Conservation (phyloP, 805 yeast species). For the Cyberlindnera japonica region DNA sequence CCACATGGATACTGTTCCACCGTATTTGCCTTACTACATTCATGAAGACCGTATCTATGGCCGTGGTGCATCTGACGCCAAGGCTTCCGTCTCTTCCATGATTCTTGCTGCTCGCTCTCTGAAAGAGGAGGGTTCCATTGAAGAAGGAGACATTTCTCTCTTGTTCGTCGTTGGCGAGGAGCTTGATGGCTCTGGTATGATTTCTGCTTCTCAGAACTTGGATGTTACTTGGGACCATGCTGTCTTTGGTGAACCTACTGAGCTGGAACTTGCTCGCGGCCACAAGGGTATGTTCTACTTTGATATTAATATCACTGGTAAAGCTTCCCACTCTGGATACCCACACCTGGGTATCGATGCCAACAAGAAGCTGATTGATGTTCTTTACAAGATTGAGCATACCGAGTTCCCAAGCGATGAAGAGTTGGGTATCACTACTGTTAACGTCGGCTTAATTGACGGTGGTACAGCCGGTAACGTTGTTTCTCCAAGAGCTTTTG, state of each 20-base stretch:
- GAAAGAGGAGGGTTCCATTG: constrained; percentile 32
- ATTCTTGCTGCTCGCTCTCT: constrained; percentile 51
- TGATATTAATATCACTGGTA: constrained; percentile 45
- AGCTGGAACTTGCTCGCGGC: constrained; percentile 61
- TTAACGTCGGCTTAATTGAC: constrained; percentile 53
- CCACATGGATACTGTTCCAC: constrained; percentile 74
- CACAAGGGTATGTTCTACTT: constrained; percentile 58
- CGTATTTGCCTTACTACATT: constrained; percentile 48
- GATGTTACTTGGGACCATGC: constrained; percentile 53
- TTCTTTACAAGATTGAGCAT: constrained; percentile 42
- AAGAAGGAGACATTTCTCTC: constrained; percentile 54
- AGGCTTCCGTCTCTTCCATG: constrained; percentile 64
- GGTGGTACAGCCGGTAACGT: constrained; percentile 71
- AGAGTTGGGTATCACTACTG: constrained; percentile 55
- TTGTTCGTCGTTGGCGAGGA: constrained; percentile 73
- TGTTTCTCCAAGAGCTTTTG: constrained; percentile 54
- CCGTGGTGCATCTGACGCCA: constrained; percentile 70
- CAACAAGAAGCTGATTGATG: constrained; percentile 48
- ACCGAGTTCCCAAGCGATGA: constrained; percentile 47
- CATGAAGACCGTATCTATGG: constrained; percentile 52
- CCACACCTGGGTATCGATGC: constrained; percentile 69
- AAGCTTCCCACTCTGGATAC: constrained; percentile 64
- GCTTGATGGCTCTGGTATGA: constrained; percentile 63
- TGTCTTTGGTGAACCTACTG: constrained; percentile 76
- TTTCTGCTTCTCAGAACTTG: constrained; percentile 31